Conservation (phyloP, 129 eudicot genomes). For the Ambrosia trifida region DNA sequence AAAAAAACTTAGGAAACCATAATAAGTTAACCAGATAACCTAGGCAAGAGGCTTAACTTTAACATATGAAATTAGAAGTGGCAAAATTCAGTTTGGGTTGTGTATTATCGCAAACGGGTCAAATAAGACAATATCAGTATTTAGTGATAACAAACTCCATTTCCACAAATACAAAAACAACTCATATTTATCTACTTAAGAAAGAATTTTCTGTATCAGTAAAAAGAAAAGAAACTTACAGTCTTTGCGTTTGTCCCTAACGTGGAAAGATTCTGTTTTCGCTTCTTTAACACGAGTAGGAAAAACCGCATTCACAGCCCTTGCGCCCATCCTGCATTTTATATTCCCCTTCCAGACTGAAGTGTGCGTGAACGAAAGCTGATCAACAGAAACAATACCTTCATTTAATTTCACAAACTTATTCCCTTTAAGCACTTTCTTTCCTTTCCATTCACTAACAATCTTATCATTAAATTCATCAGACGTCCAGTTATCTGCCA, state of each 20-base stretch:
- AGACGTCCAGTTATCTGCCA: constrained; percentile 28
- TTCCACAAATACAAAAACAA: constrained; percentile 2
- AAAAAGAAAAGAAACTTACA: constrained; percentile 36
- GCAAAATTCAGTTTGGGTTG: too few species aligned
- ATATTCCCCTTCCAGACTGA: constrained; percentile 43
- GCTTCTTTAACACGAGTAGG: constrained; percentile 50
- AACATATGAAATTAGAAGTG: background rate
- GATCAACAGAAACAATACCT: constrained; percentile 42
- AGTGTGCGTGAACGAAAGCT: constrained; percentile 48
- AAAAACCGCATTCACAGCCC: constrained; percentile 28
- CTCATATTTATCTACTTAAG: background rate
- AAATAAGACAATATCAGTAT: background rate
- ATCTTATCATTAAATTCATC: constrained; percentile 45
- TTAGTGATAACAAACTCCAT: background rate
- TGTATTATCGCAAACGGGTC: too few species aligned
- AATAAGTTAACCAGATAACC: constrained; percentile 8
- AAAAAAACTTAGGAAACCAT: background rate
- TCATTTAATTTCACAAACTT: constrained; percentile 39
- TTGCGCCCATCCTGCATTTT: constrained; percentile 51
- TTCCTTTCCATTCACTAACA: constrained; percentile 40
- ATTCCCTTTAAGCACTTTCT: constrained; percentile 48
- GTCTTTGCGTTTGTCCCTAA: constrained; percentile 52
- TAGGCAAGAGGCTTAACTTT: background rate
- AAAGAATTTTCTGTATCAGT: background rate
- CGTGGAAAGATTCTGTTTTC: constrained; percentile 52